phyloP scores from a whole-genome alignment of 1,284 basidiomycete species.

The Naganishia cerealis region DNA sequence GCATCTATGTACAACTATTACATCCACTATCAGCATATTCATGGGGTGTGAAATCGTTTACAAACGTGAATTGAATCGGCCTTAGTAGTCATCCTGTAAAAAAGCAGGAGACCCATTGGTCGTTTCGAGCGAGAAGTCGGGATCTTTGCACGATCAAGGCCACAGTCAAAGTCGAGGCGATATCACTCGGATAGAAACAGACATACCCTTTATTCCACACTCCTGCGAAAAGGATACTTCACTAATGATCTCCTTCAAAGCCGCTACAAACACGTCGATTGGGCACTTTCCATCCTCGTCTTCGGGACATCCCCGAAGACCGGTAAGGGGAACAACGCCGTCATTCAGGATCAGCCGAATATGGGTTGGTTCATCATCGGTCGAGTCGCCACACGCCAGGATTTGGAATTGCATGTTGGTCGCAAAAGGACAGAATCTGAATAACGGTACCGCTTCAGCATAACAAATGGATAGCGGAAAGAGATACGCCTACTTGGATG shows the following conservation, averaged over 20 bases:
- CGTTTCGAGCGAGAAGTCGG: slow-evolving; percentile 26
- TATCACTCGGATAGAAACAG: background rate
- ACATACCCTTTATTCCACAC: slow-evolving; percentile 37
- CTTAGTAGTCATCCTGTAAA: background rate
- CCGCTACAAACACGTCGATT: slow-evolving; percentile 59
- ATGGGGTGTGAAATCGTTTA: background rate
- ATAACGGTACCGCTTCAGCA: background rate
- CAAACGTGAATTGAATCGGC: too few relatives aligned
- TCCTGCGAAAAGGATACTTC: slow-evolving; percentile 53
- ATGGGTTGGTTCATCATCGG: slow-evolving; percentile 41
- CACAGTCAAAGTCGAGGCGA: too few relatives aligned
- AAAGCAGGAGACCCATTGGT: slow-evolving; percentile 32
- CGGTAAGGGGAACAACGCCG: slow-evolving; percentile 65
- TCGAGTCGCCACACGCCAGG: slow-evolving; percentile 54
- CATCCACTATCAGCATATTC: background rate
- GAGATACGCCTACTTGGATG: slow-evolving; percentile 45
- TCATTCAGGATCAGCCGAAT: slow-evolving; percentile 60
- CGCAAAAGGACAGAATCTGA: slow-evolving; percentile 58
- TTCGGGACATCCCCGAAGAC: slow-evolving; percentile 60
- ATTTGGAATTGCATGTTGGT: slow-evolving; percentile 65
- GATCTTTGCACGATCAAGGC: background rate
- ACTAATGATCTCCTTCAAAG: slow-evolving; percentile 58
- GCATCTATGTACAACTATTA: slow-evolving; percentile 2
- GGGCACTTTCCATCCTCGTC: slow-evolving; percentile 63
- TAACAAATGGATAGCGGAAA: background rate